Conservation (phyloP, 805 yeast species). For the Metschnikowia gruessii region DNA sequence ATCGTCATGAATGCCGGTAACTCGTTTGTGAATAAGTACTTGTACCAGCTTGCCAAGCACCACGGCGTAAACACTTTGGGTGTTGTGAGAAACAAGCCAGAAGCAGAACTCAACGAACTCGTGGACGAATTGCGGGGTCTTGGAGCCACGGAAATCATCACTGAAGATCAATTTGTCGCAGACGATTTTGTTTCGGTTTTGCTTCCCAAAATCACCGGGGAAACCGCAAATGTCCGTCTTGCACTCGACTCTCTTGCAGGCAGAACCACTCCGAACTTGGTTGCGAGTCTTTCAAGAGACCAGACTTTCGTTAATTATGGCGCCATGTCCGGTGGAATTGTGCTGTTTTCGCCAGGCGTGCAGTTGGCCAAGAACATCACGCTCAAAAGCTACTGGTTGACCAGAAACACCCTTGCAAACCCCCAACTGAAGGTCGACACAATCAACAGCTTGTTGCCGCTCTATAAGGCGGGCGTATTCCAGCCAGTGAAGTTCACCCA, state of each 20-base stretch:
- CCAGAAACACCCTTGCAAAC: constrained; percentile 28
- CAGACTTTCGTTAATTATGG: constrained; percentile 34
- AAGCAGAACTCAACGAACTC: constrained; percentile 20
- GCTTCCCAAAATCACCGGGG: constrained; percentile 19
- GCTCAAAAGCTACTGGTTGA: constrained; percentile 33
- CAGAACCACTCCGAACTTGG: constrained; percentile 20
- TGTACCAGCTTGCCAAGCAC: constrained; percentile 29
- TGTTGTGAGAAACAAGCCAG: constrained; percentile 28
- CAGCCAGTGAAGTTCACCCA: constrained; percentile 46
- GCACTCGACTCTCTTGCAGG: constrained; percentile 37
- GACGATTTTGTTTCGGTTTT: constrained; percentile 16
- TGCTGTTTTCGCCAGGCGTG: constrained; percentile 21
- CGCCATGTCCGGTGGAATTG: constrained; percentile 17
- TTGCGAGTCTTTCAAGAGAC: constrained; percentile 25
- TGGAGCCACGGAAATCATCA: constrained; percentile 33
- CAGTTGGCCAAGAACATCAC: constrained; percentile 34
- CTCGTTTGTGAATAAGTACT: constrained; percentile 32
- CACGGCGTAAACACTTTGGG: constrained; percentile 28
- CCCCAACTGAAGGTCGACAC: constrained; percentile 59
- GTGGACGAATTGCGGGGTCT: constrained; percentile 22
- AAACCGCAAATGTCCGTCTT: constrained; percentile 25
- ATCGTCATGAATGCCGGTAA: constrained; percentile 34
- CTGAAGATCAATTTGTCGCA: constrained; percentile 26
- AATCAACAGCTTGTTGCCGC: constrained; percentile 51
- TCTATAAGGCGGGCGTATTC: constrained; percentile 58